These are phyloP conservation scores for Phytophthora europaea DNA, from an alignment of 352 stramenopile species.

Conservation along the genomic window DNA sequence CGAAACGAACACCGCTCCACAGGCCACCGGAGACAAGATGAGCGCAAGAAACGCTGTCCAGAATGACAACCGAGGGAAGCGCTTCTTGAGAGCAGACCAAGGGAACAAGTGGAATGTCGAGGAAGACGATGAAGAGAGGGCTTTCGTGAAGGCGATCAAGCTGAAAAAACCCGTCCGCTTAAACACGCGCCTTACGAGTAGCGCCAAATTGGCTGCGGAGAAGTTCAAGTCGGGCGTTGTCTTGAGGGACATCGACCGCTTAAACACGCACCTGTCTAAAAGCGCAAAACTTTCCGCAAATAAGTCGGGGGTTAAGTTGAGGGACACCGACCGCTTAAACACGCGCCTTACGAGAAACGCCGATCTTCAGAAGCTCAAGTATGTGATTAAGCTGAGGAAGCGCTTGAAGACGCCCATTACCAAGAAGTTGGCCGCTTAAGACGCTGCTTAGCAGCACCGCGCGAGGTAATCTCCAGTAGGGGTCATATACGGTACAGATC, in stretches of 20 bases:
- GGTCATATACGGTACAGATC: too few species aligned
- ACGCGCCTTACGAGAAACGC: background rate
- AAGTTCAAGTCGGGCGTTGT: background rate
- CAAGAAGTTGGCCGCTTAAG: background rate
- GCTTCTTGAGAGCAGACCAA: background rate
- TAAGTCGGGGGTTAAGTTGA: background rate
- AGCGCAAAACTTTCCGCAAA: background rate
- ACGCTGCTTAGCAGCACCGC: background rate
- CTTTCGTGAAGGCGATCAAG: background rate
- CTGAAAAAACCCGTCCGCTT: background rate
- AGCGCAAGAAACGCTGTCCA: background rate
- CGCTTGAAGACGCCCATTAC: background rate
- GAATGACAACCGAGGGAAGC: background rate
- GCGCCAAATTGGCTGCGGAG: background rate
- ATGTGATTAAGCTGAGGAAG: background rate
- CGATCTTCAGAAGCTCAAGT: background rate
- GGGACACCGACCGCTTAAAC: background rate
- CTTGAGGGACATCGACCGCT: background rate
- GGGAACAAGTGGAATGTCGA: background rate
- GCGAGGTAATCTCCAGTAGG: conserved; percentile 63
- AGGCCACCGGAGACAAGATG: background rate
- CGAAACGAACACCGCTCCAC: background rate
- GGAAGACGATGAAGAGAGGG: background rate
- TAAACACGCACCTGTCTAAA: background rate
- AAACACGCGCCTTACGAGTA: background rate